Conservation (phyloP, 345 rosid species). For the Euphorbia lathyris region DNA sequence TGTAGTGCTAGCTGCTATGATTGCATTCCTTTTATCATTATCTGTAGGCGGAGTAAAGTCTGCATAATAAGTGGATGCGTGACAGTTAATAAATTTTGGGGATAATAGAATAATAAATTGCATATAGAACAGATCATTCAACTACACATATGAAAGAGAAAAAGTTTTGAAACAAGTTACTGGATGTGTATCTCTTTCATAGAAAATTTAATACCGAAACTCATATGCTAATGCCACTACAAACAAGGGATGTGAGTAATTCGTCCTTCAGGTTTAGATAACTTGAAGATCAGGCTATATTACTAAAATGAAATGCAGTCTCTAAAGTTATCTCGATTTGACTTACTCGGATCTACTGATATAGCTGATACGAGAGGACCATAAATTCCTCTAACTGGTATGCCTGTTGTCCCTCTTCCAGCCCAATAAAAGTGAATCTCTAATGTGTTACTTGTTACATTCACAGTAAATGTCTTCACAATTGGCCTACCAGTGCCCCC, state of each 20-base stretch:
- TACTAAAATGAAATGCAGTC: not conserved
- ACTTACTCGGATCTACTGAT: conserved; percentile 29
- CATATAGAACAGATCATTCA: not conserved
- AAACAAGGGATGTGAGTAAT: not conserved
- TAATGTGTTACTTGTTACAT: conserved; percentile 17
- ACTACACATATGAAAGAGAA: not conserved
- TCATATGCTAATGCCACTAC: not conserved
- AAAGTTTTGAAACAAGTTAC: not conserved
- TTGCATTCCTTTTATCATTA: conserved; percentile 5
- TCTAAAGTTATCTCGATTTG: not conserved
- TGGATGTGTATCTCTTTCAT: not conserved
- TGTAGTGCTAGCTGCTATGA: conserved; percentile 19
- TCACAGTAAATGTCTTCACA: conserved; percentile 19
- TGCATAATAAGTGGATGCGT: conserved; percentile 12
- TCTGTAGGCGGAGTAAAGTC: conserved; percentile 24
- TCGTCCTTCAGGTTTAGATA: not conserved
- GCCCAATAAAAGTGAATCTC: conserved; percentile 33
- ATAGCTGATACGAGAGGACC: conserved; percentile 32
- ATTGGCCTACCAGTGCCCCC: conserved; percentile 24
- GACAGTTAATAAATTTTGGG: conserved; percentile 11
- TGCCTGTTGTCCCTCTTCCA: conserved; percentile 32
- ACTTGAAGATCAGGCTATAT: not conserved
- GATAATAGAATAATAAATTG: not conserved
- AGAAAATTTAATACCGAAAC: not conserved
- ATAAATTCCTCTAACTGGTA: conserved; percentile 25